Evolutionary conservation across 345 rosid genomes (phyloP).

Genomic region (Citrus inodora): DNA sequence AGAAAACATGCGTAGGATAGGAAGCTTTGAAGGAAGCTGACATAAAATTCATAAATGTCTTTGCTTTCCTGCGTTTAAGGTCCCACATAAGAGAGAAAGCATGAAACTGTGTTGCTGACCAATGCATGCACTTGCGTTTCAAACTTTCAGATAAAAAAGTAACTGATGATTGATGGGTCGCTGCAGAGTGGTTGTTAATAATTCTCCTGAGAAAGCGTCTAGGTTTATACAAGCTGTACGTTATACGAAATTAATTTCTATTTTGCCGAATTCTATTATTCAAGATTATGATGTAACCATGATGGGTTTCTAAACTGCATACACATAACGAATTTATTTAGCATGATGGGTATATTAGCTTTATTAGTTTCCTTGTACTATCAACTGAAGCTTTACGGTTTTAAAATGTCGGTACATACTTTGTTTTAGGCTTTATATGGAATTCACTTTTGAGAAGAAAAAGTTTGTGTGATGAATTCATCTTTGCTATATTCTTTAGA

Average conservation of each 20-base stretch:
- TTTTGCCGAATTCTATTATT: not conserved
- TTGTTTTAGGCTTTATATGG: not conserved
- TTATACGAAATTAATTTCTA: not conserved
- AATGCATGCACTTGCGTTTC: not conserved
- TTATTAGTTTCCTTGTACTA: not conserved
- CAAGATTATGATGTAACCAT: not conserved
- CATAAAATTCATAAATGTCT: not conserved
- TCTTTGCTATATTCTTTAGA: too few species aligned
- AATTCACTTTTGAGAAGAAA: not conserved
- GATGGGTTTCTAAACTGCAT: not conserved
- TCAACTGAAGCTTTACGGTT: not conserved
- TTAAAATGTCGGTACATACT: not conserved
- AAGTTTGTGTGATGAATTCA: too few species aligned
- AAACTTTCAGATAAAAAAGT: not conserved
- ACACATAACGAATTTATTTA: not conserved
- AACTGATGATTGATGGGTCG: not conserved
- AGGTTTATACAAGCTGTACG: not conserved
- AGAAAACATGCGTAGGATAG: not conserved
- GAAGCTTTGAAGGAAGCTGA: not conserved
- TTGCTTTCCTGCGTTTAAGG: not conserved
- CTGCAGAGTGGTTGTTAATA: not conserved
- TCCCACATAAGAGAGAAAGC: not conserved
- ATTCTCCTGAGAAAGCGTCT: not conserved
- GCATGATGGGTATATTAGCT: not conserved
- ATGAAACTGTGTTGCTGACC: not conserved